phyloP scores from a whole-genome alignment of 78 protist genomes.

The Carpediemonas membranifera region DNA sequence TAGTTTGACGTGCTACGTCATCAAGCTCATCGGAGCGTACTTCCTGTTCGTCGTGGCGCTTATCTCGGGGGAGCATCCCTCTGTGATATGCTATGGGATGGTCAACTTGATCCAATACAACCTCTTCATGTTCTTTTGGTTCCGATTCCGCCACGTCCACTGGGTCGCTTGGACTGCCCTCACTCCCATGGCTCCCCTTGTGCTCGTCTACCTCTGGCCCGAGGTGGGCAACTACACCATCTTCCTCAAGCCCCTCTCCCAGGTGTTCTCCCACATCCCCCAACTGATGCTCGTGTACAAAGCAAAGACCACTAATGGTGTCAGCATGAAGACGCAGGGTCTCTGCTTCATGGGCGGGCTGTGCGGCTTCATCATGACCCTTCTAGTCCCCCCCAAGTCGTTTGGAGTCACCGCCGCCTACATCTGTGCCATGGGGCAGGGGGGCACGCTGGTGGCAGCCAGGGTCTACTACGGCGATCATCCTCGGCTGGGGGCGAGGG shows the following conservation, averaged over 20 bases:
- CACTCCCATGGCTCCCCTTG: background rate
- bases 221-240: constrained; percentile 11
- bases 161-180: background rate
- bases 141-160: constrained; percentile 16
- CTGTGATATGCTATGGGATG: constrained; percentile 19
- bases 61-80: constrained; percentile 1
- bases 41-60: constrained; percentile 13
- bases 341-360: constrained; percentile 12
- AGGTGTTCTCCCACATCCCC: constrained; percentile 20
- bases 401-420: too few species aligned
- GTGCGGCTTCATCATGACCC: constrained; percentile 13
- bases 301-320: constrained; percentile 18
- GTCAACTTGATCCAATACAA: constrained; percentile 19
- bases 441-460: too few species aligned
- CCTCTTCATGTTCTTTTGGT: constrained; percentile 20
- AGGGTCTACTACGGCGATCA: too few species aligned
- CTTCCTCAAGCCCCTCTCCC: constrained; percentile 10
- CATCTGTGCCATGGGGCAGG: too few species aligned
- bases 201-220: background rate
- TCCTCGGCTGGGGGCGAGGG: too few species aligned
- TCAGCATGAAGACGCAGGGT: constrained; percentile 15
- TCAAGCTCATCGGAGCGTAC: constrained; percentile 15
- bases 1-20: constrained; percentile 10
- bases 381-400: constrained; percentile 8
- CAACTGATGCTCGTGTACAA: constrained; percentile 13